phyloP scores from a whole-genome alignment of 441 rosid genomes.

The Adansonia gregorii region DNA sequence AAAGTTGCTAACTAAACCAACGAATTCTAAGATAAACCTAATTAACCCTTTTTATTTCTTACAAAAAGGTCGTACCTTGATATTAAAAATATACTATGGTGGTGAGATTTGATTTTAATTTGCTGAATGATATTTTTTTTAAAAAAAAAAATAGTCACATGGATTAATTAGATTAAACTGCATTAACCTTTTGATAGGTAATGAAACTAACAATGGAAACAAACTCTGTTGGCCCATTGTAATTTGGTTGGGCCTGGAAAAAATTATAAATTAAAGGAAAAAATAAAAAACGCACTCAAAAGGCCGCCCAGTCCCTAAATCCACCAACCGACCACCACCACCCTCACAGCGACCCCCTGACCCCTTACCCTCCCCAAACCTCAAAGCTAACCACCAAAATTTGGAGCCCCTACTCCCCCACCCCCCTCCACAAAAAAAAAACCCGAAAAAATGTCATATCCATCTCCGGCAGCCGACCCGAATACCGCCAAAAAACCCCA shows the following conservation, averaged over 20 bases:
- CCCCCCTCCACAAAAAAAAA: not conserved
- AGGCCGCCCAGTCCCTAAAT: not conserved
- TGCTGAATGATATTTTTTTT: no score
- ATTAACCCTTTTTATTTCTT: no score
- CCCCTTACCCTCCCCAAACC: constrained; percentile 14
- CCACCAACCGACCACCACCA: no score
- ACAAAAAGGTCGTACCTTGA: no score
- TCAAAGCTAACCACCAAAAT: not conserved
- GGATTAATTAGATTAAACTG: no score
- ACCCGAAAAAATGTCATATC: constrained; percentile 13
- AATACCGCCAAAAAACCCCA: constrained; percentile 42
- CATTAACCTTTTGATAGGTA: not conserved
- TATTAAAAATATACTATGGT: no score
- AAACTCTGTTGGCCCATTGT: not conserved
- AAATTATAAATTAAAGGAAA: no score
- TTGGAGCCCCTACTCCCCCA: not conserved
- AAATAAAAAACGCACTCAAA: no score
- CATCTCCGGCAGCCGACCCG: constrained; percentile 24
- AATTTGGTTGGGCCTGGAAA: not conserved
- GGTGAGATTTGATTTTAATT: no score
- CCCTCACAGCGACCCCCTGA: constrained; percentile 33
- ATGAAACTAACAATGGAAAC: not conserved
- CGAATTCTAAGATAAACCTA: no score
- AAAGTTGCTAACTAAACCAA: no score
- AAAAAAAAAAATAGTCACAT: no score